These are phyloP conservation scores for Saturnispora halmiae DNA, from an alignment of 805 yeast species.

Conservation along the genomic window DNA sequence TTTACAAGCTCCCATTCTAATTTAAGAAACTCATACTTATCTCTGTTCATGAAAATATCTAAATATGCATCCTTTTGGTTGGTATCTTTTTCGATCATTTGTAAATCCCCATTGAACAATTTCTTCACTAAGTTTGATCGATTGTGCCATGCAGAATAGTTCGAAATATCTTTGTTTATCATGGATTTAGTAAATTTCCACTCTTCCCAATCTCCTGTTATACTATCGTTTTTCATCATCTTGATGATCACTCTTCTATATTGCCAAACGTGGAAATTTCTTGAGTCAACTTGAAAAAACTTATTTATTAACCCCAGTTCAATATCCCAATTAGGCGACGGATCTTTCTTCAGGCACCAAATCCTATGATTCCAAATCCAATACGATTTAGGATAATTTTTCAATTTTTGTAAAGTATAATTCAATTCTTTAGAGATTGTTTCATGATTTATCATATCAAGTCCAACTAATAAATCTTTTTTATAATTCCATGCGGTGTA, in stretches of 20 bases:
- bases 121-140: slow-evolving; percentile 59
- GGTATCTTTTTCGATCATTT: too few species aligned
- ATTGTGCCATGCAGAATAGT: slow-evolving; percentile 95
- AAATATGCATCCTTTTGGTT: slow-evolving; percentile 8
- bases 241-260: slow-evolving; percentile 68
- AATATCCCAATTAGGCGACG: slow-evolving; percentile 48
- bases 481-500: slow-evolving; percentile 88
- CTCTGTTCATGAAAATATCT: slow-evolving; percentile 15
- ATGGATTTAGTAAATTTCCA: slow-evolving; percentile 68
- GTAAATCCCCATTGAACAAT: slow-evolving; percentile 37
- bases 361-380: slow-evolving; percentile 95
- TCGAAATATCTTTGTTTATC: slow-evolving; percentile 78
- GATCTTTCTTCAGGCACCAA: slow-evolving; percentile 60
- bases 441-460: slow-evolving; percentile 23
- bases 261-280: slow-evolving; percentile 96
- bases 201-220: slow-evolving; percentile 46
- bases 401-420: slow-evolving; percentile 50
- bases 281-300: slow-evolving; percentile 59
- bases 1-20: slow-evolving; percentile 61
- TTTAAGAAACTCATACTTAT: slow-evolving; percentile 29
- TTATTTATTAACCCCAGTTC: slow-evolving; percentile 66
- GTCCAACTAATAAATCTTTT: slow-evolving; percentile 49
- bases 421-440: slow-evolving; percentile 48
- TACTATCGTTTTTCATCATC: slow-evolving; percentile 20
- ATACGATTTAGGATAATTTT: slow-evolving; percentile 75